Evolutionary conservation across 805 yeast species (phyloP), one percentile per base, ranked within the genome.

Genomic region (Candida taoyuanica): DNA sequence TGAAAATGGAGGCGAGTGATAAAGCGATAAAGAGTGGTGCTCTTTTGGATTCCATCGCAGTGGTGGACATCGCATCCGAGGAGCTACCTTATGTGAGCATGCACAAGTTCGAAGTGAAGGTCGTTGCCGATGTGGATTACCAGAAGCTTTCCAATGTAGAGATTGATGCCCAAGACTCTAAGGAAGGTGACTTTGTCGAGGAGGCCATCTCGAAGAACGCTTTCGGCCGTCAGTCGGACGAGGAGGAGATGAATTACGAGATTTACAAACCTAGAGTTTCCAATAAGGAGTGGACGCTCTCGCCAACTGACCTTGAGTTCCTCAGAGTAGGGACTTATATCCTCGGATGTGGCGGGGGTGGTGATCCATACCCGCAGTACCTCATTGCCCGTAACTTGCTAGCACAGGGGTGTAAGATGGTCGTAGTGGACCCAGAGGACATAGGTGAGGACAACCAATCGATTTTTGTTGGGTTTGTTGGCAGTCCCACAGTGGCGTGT

Each of bases 261-360:
- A 31, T 31, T 2, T 67, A 67, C 47, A 50, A 28, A 26, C 73
- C 74, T 1, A 24, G 30, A 5, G 49, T 63, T 25, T 54, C 45
- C 35, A 28, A 40, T 7, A 43, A 63, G 58, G 53, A 41, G 30
- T 70, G 74, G 74, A 33, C 58, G 5, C 36, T 69, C 60, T 31
- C 25, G 13, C 25, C 17, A 39, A 55, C 51, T 1, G 76, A 71
- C 49, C 43, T 58, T 31, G 74, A 69, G 26, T 66, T 61, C 42
- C 39, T 71, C 12, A 50, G 64, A 17, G 58, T 68, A 33, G 77
- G 76, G 8, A 55, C 66, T 16, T 71, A 70, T 43, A 68, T 71
- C 38, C 59, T 71, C 4, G 77, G 76, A 3, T 66, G 72, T 53
- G 77, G 76, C 4, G 77, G 77, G 13, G 77, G 77, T 17, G 76